Percentiles rank a stretch among this genome's conserved stretches.
Evolutionary conservation across 1,284 basidiomycete genomes (phyloP).

Genomic region (Microstroma glucosiphilum): DNA sequence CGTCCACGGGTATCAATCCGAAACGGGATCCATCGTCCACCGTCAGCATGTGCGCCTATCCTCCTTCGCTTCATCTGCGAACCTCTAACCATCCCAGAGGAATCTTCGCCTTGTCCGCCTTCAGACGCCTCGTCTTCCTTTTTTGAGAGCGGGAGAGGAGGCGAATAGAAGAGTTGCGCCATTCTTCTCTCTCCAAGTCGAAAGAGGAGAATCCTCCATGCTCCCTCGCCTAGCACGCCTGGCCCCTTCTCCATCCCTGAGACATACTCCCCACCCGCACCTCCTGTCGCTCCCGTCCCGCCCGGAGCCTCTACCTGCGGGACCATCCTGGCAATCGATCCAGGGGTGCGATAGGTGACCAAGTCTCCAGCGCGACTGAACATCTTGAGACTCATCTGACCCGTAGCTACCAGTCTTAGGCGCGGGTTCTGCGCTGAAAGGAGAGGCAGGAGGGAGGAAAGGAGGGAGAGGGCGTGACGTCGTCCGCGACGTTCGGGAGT

Average conservation of each 20-base stretch:
- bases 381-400: constrained; percentile 6
- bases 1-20: no score
- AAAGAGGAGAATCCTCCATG: not conserved
- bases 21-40: no score
- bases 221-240: not conserved
- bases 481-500: not conserved
- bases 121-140: no score
- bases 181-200: not conserved
- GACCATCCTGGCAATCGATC: constrained; percentile 3
- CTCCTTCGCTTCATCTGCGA: no score
- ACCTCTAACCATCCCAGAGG: no score
- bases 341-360: not conserved
- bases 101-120: no score
- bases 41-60: no score
- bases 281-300: not conserved
- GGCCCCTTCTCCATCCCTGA: not conserved
- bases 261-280: no score
- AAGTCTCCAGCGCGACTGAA: not conserved
- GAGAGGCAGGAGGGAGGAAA: not conserved
- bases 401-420: not conserved
- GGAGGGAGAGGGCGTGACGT: not conserved
- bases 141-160: no score
- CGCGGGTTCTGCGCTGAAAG: not conserved
- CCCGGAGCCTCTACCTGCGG: constrained; percentile 1
- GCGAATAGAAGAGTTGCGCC: no score